phyloP scores from a whole-genome alignment of 129 eudicot species.

The Apium graveolens region DNA sequence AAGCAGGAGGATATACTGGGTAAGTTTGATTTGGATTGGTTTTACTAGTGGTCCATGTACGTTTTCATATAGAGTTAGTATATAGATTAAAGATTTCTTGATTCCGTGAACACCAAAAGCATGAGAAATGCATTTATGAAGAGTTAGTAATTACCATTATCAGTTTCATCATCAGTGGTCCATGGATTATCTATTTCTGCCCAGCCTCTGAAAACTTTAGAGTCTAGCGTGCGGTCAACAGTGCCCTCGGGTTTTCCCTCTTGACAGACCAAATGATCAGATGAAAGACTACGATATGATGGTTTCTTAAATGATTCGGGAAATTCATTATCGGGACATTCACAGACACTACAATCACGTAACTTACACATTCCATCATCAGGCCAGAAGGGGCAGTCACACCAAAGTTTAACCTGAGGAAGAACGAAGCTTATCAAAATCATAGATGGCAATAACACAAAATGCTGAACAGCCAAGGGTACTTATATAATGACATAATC shows the following conservation, averaged over 20 bases:
- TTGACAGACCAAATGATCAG: slow-evolving; percentile 76
- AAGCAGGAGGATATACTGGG: no score
- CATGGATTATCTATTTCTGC: slow-evolving; percentile 88
- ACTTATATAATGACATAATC: neutral
- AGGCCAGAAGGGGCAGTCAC: slow-evolving; percentile 98
- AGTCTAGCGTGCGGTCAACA: slow-evolving; percentile 86
- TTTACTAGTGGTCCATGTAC: no score
- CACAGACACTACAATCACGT: slow-evolving; percentile 94
- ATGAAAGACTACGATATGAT: slow-evolving; percentile 31
- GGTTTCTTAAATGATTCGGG: slow-evolving; percentile 63
- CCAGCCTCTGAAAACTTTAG: slow-evolving; percentile 80
- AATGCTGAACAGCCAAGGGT: neutral
- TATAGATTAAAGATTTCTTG: neutral
- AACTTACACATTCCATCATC: slow-evolving; percentile 92
- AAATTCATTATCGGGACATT: slow-evolving; percentile 88
- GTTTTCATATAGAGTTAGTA: neutral
- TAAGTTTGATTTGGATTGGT: no score
- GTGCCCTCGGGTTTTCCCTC: slow-evolving; percentile 85
- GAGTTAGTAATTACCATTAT: slow-evolving; percentile 48
- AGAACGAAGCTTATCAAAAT: slow-evolving; percentile 9
- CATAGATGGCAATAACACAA: slow-evolving; percentile 14
- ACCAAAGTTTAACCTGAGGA: slow-evolving; percentile 84
- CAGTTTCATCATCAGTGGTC: slow-evolving; percentile 94
- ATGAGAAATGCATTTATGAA: neutral
- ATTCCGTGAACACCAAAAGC: neutral